Evolutionary conservation across 495 filamentous ascomycete species (phyloP).

Genomic region (Pyronema domesticum): DNA sequence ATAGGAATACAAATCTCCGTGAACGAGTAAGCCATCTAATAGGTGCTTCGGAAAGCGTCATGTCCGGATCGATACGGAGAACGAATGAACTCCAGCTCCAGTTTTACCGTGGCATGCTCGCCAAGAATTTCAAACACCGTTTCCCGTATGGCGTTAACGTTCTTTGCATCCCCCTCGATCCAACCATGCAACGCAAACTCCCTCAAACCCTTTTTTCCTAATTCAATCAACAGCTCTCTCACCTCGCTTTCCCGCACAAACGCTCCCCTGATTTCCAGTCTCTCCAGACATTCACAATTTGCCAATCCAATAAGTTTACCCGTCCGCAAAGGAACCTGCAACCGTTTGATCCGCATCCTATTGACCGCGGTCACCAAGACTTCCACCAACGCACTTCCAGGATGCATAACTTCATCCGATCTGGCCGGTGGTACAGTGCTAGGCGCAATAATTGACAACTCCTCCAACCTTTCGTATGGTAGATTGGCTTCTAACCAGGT

Average conservation of each 20-base stretch:
- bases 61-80: too few species aligned
- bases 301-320: not conserved
- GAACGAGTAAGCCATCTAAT: too few species aligned
- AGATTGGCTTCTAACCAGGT: not conserved
- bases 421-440: not conserved
- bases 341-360: not conserved
- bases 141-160: not conserved
- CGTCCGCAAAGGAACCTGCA: not conserved
- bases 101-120: not conserved
- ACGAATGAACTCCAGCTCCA: not conserved
- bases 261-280: not conserved
- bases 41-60: too few species aligned
- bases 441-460: not conserved
- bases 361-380: not conserved
- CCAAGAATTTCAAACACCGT: not conserved
- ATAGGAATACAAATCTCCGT: too few species aligned
- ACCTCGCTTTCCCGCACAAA: not conserved
- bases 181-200: not conserved
- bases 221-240: not conserved
- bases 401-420: not conserved
- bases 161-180: not conserved
- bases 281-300: not conserved
- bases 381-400: not conserved
- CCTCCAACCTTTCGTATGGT: not conserved
- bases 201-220: not conserved